Conservation (phyloP, 2,329 filamentous ascomycete species). For the Neofusicoccum parvum region DNA sequence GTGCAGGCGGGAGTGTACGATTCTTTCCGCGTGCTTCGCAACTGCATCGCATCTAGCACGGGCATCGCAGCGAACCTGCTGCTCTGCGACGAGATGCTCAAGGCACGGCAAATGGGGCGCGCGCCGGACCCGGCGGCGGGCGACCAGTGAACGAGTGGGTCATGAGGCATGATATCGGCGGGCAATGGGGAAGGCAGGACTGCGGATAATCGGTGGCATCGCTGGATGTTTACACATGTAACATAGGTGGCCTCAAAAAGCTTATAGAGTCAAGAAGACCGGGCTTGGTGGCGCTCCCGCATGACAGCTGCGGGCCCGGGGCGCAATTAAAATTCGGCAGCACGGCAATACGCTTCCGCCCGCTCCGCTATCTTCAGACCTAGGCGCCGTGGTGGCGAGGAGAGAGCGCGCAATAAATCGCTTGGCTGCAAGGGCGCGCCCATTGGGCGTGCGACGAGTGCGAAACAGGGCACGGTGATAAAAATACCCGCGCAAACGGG, state of each 20-base stretch:
- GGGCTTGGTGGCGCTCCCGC: neutral
- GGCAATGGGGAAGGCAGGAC: neutral
- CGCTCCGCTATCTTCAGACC: neutral
- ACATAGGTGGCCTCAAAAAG: conserved; percentile 20
- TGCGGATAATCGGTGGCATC: conserved; percentile 9
- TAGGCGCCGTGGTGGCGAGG: neutral
- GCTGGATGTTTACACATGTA: conserved; percentile 8
- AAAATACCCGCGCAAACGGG: neutral
- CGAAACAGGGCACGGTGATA: conserved; percentile 1
- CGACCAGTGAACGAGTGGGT: conserved; percentile 17
- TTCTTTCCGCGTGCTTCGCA: conserved; percentile 91
- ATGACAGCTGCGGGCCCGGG: conserved; percentile 6
- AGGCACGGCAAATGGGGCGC: conserved; percentile 85
- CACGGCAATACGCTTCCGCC: neutral
- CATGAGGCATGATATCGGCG: neutral
- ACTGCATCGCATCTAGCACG: conserved; percentile 89
- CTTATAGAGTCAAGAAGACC: conserved; percentile 8
- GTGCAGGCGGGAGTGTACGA: conserved; percentile 91
- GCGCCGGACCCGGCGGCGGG: conserved; percentile 34
- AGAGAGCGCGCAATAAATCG: neutral
- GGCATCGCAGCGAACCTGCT: conserved; percentile 95
- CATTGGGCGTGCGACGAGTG: neutral
- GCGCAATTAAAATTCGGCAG: conserved; percentile 14
- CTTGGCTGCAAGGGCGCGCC: conserved; percentile 12
- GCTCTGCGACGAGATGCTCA: conserved; percentile 94